Conservation (phyloP, 768 basidiomycete species). For the Inosperma sp. region DNA sequence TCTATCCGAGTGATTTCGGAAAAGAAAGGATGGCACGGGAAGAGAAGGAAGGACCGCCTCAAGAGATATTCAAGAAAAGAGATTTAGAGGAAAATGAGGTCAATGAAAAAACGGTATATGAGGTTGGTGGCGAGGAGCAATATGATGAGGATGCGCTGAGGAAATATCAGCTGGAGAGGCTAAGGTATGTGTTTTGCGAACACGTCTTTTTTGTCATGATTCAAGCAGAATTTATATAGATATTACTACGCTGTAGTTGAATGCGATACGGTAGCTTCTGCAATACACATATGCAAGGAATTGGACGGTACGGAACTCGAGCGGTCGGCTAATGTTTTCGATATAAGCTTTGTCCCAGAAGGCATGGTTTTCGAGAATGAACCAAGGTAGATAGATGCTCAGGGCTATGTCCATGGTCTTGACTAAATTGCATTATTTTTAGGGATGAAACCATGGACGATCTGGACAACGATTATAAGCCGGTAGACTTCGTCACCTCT, state of each 20-base stretch:
- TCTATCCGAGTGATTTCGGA: conserved; percentile 95
- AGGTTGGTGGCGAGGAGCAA: conserved; percentile 67
- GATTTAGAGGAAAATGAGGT: conserved; percentile 49
- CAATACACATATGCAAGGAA: conserved; percentile 76
- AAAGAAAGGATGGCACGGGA: conserved; percentile 81
- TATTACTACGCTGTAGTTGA: conserved; percentile 95
- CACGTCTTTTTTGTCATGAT: conserved; percentile 1
- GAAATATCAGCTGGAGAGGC: conserved; percentile 87
- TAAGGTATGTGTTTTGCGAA: conserved; percentile 80
- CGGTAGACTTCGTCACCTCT: conserved; percentile 88
- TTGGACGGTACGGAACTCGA: conserved; percentile 95
- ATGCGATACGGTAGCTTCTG: conserved; percentile 74
- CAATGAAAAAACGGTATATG: conserved; percentile 59
- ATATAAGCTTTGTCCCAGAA: conserved; percentile 90
- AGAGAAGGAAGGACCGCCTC: conserved; percentile 86
- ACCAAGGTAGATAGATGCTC: conserved; percentile 47
- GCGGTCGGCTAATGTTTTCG: conserved; percentile 92
- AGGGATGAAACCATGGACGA: conserved; percentile 85
- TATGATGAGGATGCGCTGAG: conserved; percentile 86
- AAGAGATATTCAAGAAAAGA: conserved; percentile 70
- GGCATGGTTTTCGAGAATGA: conserved; percentile 82
- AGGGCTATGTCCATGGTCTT: not conserved
- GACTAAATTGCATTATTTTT: not conserved
- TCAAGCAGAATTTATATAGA: conserved; percentile 35
- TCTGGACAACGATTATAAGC: conserved; percentile 54